phyloP scores from a whole-genome alignment of 2,329 filamentous ascomycete genomes.

The Diaporthe australafricana region DNA sequence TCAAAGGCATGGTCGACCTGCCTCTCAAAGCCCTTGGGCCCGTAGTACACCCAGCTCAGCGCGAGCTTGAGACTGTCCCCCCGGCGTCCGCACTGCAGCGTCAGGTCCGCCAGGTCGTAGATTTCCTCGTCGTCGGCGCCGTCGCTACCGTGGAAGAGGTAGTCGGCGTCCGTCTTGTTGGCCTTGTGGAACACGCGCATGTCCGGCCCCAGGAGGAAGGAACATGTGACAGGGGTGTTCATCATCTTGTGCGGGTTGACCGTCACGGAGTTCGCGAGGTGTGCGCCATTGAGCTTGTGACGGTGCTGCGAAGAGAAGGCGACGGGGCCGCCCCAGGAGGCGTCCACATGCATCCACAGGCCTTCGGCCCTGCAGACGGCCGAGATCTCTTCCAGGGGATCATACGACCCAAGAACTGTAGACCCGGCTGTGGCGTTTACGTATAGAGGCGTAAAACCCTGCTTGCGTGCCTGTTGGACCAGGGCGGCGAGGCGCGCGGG shows the following conservation, averaged over 20 bases:
- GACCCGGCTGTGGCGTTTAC: constrained; percentile 96
- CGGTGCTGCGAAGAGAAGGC: constrained; percentile 77
- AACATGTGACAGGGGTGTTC: constrained; percentile 89
- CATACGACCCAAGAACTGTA: constrained; percentile 90
- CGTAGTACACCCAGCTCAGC: constrained; percentile 91
- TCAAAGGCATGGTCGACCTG: constrained; percentile 81
- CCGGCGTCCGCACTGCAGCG: constrained; percentile 90
- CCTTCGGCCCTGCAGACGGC: constrained; percentile 76
- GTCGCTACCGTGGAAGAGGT: constrained; percentile 77
- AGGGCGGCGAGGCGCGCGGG: constrained; percentile 72
- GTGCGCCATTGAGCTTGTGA: constrained; percentile 69
- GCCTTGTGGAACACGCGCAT: constrained; percentile 81
- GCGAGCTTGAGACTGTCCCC: constrained; percentile 90
- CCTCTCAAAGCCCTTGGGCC: constrained; percentile 75
- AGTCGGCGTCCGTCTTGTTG: constrained; percentile 88
- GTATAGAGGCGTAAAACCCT: constrained; percentile 88
- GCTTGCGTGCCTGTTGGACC: constrained; percentile 69
- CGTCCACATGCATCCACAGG: constrained; percentile 95
- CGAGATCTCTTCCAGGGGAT: constrained; percentile 79
- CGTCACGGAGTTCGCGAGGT: constrained; percentile 84
- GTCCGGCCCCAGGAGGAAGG: constrained; percentile 85
- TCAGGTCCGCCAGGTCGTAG: constrained; percentile 93
- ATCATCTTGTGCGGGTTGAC: constrained; percentile 99
- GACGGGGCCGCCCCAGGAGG: constrained; percentile 87
- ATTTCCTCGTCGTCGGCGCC: constrained; percentile 64